Base-by-base conservation (phyloP, 2,329 filamentous ascomycete species). In the Monosporascus sp. region DNA sequence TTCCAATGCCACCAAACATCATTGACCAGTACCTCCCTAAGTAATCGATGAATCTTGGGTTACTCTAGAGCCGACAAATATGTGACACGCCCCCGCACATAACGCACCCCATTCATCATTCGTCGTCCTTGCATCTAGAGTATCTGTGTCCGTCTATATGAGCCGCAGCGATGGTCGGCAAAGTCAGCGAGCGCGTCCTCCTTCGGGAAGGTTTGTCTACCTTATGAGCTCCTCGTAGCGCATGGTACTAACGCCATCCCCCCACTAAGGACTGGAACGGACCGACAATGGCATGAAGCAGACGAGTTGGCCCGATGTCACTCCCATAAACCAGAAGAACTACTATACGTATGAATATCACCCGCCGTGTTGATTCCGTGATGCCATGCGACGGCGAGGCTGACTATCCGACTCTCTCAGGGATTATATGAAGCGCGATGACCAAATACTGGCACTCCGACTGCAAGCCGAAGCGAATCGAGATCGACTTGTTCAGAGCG, bases 281-380 rank as follows among this genome's bases (percentile, higher is more conserved):
- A 97, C 94, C 55, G 94, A 99, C 77, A 99, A 99, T 82, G 92
- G 93, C 74, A 93, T 99, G 87, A 94, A 92, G 68, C 83, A 94
- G 67, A 89, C 91, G 47, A 95, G 82, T 70, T 99, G 94, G 93
- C 93, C 94, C 9, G 88, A 94, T 66, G 85, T 96, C 53, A 81
- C 83, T 44, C 90, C 94, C 64, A 99, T 99, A 73, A 99, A 99
- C 69, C 94, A 99, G 72, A 99, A 99, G 77, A 99, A 99, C 72
- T 99, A 99, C 72, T 97, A 97, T 71, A 96, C 92, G 90, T 94
- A 79, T 56, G 85, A 48, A 38, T 31, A 37, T 15, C 18, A 20
- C 43, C 11, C 22, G 37, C 37, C 14, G 18, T 15, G 9, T 11
- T 43, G n/a, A 6, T 20, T 9, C 22, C 18, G 11, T 22, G 20